These are phyloP conservation scores for Ophiostoma sp. DNA, from an alignment of 2,329 filamentous ascomycete species.

Conservation along the genomic window DNA sequence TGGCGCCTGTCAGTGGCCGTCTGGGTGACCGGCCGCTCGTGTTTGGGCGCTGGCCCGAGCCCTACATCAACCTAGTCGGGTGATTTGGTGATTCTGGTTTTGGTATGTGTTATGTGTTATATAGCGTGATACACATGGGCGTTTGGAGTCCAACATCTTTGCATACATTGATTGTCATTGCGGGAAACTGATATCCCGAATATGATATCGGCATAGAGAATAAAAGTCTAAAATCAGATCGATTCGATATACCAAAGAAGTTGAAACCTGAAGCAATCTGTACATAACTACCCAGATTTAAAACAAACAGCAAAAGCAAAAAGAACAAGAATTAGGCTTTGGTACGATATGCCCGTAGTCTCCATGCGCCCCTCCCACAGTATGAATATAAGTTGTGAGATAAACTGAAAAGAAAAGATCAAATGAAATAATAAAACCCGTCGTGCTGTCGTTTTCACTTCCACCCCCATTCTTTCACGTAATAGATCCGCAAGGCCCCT, in stretches of 20 bases:
- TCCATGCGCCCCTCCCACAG: constrained; percentile 1
- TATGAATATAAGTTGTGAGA: neutral
- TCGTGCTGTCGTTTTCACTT: neutral
- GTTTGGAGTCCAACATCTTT: constrained; percentile 6
- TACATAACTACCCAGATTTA: neutral
- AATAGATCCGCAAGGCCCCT: neutral
- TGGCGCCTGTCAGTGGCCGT: constrained; percentile 77
- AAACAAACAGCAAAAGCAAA: neutral
- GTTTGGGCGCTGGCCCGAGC: constrained; percentile 82
- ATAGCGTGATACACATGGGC: neutral
- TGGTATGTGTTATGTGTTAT: neutral
- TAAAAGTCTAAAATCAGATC: neutral
- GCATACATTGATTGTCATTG: neutral
- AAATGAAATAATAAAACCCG: neutral
- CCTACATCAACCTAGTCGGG: constrained; percentile 69
- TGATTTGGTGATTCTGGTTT: constrained; percentile 27
- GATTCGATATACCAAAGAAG: neutral
- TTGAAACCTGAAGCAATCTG: neutral
- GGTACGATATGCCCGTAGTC: neutral
- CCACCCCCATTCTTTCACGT: neutral
- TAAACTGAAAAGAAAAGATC: neutral
- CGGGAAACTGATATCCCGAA: neutral
- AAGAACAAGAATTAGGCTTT: neutral
- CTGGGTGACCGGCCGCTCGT: constrained; percentile 75
- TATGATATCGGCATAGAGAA: too few species aligned